Conservation (phyloP, 805 yeast species). For the Saccharomyces jurei region DNA sequence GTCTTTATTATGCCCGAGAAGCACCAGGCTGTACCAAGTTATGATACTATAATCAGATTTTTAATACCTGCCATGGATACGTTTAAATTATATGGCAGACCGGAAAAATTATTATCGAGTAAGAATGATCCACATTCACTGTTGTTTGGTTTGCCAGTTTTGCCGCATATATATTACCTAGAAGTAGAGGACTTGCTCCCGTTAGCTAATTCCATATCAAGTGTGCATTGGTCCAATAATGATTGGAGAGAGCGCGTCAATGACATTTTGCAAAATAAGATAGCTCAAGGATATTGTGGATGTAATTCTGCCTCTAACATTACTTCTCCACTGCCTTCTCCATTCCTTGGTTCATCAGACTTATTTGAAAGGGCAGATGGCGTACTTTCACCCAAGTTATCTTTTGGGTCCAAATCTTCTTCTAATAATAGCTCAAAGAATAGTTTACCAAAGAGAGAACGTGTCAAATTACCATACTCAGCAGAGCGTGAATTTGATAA, state of each 20-base stretch:
- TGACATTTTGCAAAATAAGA: slow-evolving; percentile 45
- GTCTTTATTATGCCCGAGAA: slow-evolving; percentile 58
- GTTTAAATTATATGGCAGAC: slow-evolving; percentile 68
- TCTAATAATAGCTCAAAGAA: background rate
- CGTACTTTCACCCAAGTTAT: slow-evolving; percentile 9
- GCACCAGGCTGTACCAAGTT: slow-evolving; percentile 64
- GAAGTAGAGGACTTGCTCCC: slow-evolving; percentile 50
- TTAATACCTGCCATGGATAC: slow-evolving; percentile 63
- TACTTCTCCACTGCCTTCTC: slow-evolving; percentile 49
- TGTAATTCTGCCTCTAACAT: slow-evolving; percentile 65
- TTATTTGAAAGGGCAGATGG: slow-evolving; percentile 22
- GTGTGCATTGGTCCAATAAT: slow-evolving; percentile 46
- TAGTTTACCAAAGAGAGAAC: slow-evolving; percentile 4
- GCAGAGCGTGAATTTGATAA: background rate
- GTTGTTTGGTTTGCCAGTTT: slow-evolving; percentile 64
- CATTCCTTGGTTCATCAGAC: slow-evolving; percentile 35
- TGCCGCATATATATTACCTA: slow-evolving; percentile 60
- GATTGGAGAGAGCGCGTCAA: slow-evolving; percentile 56
- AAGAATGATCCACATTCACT: slow-evolving; percentile 48
- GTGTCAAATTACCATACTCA: background rate
- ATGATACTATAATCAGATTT: slow-evolving; percentile 66
- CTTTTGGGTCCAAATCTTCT: background rate
- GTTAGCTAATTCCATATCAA: slow-evolving; percentile 30
- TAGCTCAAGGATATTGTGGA: slow-evolving; percentile 59
- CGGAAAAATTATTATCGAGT: slow-evolving; percentile 50